Conservation (phyloP, 139 green algal genomes). For the Tetratostichococcus sp. region DNA sequence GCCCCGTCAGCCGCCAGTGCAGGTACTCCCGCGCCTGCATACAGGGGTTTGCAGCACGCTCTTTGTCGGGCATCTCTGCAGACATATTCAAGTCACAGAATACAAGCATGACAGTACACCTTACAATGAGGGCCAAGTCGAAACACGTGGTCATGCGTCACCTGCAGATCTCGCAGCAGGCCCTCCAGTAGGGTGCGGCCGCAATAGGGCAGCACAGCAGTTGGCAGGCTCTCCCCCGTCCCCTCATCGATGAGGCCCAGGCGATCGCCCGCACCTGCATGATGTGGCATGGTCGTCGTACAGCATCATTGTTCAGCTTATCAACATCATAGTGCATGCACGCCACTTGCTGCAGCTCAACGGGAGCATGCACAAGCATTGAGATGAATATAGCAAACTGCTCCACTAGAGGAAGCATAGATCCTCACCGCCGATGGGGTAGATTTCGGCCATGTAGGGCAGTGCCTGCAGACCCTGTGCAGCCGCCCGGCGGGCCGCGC, state of each 20-base stretch:
- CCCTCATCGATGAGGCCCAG: constrained; percentile 81
- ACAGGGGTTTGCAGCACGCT: no score
- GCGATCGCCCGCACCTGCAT: constrained; percentile 79
- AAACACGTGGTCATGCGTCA: not conserved
- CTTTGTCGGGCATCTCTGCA: no score
- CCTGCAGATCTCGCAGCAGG: constrained; percentile 89
- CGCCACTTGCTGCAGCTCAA: no score
- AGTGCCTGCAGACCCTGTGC: constrained; percentile 63
- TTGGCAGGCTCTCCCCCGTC: constrained; percentile 85
- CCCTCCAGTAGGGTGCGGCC: constrained; percentile 86
- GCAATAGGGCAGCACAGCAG: constrained; percentile 91
- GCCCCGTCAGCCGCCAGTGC: constrained; percentile 81
- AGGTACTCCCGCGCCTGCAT: constrained; percentile 87
- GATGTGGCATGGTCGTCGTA: no score
- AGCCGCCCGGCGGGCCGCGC: constrained; percentile 29
- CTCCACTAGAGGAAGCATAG: no score
- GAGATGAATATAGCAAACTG: no score
- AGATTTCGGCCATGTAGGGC: constrained; percentile 88
- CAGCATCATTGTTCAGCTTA: no score
- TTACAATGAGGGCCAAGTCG: no score
- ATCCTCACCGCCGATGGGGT: constrained; percentile 81
- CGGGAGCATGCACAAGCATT: no score
- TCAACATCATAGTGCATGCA: no score
- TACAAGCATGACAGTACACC: no score
- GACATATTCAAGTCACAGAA: no score